Evolutionary conservation across 345 rosid species (phyloP), one percentile per base, ranked within the genome.

Genomic region (Salix arbutifolia): DNA sequence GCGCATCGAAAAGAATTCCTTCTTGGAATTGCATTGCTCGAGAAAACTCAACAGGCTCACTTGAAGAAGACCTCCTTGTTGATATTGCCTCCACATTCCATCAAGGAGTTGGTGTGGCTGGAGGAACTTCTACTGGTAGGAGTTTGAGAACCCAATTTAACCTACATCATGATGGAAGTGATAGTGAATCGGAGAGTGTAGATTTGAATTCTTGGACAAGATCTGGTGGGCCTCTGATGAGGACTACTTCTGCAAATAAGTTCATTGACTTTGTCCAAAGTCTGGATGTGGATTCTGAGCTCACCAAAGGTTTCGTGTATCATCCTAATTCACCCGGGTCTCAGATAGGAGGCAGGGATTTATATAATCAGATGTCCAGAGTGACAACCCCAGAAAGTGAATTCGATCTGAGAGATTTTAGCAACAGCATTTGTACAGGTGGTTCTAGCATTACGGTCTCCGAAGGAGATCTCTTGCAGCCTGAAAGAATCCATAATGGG

Each of bases 211-310:
- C 97, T 46, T 96, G 99, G 99, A 96, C 99, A 18, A 86, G 98
- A 78, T 83, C 98, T 58, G 99, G 99, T 33, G 99, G 98, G 35
- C 99, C 99, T 10, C 82, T 96, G 83, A 96, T 96, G 99, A 91
- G 99, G 84, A 93, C 96, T 40, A 80, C 91, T 67, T 96, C 98
- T 28, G 99, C 99, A 44, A 89, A 92, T 76, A 82, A 74, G 84
- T 96, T 96, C 77, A 77, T 90, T 11, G 96, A 92, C 65, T 96
- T 88, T 69, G 91, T 96, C 62, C 96, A 91, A 74, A 84, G 80
- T 77, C 90, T 96, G 38, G 94, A 91, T 67, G 70, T 76, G 3
- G 90, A 90, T 65, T 65, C 87, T 69, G 97, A 94, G 44, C 66
- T 84, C 71, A 65, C 76, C 56, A 90, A 83, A 85, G 88, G 89